Evolutionary conservation across 2,329 filamentous ascomycete genomes (phyloP), one percentile per base, ranked within the genome.

Genomic region (Talaromyces amestolkiae): DNA sequence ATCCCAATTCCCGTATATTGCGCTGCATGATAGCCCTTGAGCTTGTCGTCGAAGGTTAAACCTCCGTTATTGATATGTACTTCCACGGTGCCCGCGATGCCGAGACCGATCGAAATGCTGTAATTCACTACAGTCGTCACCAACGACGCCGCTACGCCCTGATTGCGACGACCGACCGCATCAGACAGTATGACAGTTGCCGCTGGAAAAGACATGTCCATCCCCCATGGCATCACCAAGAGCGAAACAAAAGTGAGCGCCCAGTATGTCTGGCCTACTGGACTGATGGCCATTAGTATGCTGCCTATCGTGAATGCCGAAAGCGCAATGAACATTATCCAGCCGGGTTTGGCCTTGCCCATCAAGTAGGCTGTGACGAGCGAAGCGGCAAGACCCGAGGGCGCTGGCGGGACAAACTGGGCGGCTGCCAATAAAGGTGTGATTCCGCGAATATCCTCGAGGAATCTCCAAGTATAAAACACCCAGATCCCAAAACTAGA

Each of bases 101-200:
- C 89, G 0, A 92, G 80, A 0, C 87, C 88, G 1, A 91, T 76
- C 0, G 86, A 87, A 47, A 91, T 90, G 62, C 84, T 84, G 72
- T 91, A 91, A 75, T 91, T 90, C 66, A 91, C 85, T 9, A 87
- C 81, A 0, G 88, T 90, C 65, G 83, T 86, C 24, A 90, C 85
- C 4, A 91, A 73, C 31, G 82, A 86, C 1, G 82, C 83, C 1
- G 83, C 81, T n/a, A 85, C 76, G 17, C 84, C 84, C 71, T 85
- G 83, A 61, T 83, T 79, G 59, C 81, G 75, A 49, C 77, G 76
- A 1, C 74, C 70, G 65, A 84, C 78, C 1, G 77, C 77, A 69
- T 89, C 83, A 58, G 83, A 85, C 5, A 91, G 77, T n/a, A 90
- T 82, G 8, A 89, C 73, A 0, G 83, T 88, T 0, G 85, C 85